A percentile compares a stretch with the other conserved stretches of the same genome.
phyloP scores from a whole-genome alignment of 129 eudicot species.

The Rutidosis leptorrhynchoides region DNA sequence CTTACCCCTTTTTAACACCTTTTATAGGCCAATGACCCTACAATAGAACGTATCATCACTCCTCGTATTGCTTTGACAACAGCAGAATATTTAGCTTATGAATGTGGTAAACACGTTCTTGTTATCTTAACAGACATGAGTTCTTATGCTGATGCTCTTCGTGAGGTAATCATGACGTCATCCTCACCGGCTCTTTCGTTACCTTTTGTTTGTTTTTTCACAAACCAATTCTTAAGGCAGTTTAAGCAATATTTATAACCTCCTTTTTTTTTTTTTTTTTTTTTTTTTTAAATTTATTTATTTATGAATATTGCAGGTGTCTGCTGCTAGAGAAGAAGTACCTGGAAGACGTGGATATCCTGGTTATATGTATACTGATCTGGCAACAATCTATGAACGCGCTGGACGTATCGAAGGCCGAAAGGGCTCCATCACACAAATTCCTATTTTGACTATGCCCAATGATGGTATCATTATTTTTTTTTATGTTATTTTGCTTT shows the following conservation, averaged over 20 bases:
- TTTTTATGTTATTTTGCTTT: neutral
- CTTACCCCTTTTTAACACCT: constrained; percentile 4
- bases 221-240: no score
- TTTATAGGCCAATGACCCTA: constrained; percentile 93
- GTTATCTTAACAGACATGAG: constrained; percentile 99
- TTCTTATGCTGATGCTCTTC: constrained; percentile 99
- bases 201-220: constrained; percentile 3
- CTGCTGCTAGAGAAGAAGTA: constrained; percentile 99
- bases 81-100: constrained; percentile 96
- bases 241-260: no score
- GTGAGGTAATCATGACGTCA: constrained; percentile 81
- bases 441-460: constrained; percentile 97
- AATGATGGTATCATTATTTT: constrained; percentile 84
- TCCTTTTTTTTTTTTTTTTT: no score
- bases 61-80: constrained; percentile 98
- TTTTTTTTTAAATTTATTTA: no score
- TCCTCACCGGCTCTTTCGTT: neutral
- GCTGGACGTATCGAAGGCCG: constrained; percentile 99
- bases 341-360: constrained; percentile 99
- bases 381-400: constrained; percentile 96
- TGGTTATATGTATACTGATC: constrained; percentile 98
- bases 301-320: constrained; percentile 50
- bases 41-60: constrained; percentile 96
- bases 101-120: constrained; percentile 99
- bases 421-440: constrained; percentile 91